Percentiles rank a stretch among this genome's conserved stretches.
phyloP scores from a whole-genome alignment of 1,139 yeast genomes.

The Zygoascus sp. region DNA sequence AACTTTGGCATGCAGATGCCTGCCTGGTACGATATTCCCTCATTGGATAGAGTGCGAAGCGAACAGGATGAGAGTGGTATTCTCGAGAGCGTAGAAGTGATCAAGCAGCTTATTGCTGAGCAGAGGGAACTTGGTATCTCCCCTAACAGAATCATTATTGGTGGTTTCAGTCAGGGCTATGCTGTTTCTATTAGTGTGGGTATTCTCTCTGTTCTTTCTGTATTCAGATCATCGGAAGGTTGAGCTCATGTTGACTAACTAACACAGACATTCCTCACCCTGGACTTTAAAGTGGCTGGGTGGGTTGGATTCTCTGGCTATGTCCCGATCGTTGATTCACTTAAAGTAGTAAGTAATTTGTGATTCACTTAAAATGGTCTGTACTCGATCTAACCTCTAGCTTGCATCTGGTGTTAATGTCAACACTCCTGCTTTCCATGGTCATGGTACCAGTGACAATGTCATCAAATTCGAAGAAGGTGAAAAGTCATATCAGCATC shows the following conservation, averaged over 20 bases:
- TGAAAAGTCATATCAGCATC: constrained; percentile 37
- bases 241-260: neutral
- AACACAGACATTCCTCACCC: constrained; percentile 21
- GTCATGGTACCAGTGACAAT: constrained; percentile 80
- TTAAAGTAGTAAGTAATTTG: constrained; percentile 31
- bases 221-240: neutral
- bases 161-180: constrained; percentile 96
- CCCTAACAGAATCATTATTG: constrained; percentile 69
- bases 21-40: constrained; percentile 80
- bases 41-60: constrained; percentile 44
- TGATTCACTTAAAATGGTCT: neutral
- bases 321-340: constrained; percentile 46
- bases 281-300: constrained; percentile 70
- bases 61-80: constrained; percentile 65
- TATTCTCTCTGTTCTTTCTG: neutral
- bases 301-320: constrained; percentile 76
- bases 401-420: constrained; percentile 41
- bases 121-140: constrained; percentile 63
- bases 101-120: constrained; percentile 54
- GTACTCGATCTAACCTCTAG: constrained; percentile 7
- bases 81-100: constrained; percentile 48
- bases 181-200: constrained; percentile 60
- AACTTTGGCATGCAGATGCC: constrained; percentile 70
- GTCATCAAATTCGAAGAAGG: constrained; percentile 54
- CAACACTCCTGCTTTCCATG: constrained; percentile 77